phyloP scores from a whole-genome alignment of 192 early-diverging fungal genomes.

The Backusella luteola region DNA sequence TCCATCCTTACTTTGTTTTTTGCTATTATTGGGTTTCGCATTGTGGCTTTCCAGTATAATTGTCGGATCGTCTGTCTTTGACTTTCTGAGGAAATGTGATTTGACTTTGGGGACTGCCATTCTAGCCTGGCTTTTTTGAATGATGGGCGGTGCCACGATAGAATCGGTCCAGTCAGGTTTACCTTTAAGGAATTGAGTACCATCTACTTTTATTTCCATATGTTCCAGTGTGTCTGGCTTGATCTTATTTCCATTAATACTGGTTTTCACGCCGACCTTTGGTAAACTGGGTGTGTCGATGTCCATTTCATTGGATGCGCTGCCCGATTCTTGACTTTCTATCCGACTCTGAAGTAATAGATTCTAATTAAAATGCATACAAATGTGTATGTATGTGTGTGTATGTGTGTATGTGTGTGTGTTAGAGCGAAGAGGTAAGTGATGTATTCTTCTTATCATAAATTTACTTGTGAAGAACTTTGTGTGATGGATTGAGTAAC shows the following conservation, averaged over 20 bases:
- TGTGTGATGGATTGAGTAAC: not conserved
- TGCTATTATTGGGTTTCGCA: not conserved
- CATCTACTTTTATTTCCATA: not conserved
- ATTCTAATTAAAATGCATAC: not conserved
- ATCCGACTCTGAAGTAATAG: not conserved
- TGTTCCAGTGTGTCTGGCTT: conserved; percentile 29
- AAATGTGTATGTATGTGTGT: too few species aligned
- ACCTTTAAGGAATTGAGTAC: not conserved
- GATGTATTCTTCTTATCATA: not conserved
- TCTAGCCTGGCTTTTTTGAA: conserved; percentile 45
- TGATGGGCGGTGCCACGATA: conserved; percentile 37
- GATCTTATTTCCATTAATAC: conserved; percentile 49
- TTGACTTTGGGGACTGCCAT: conserved; percentile 45
- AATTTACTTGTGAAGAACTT: not conserved
- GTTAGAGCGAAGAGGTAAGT: too few species aligned
- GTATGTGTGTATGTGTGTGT: too few species aligned
- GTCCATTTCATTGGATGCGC: not conserved
- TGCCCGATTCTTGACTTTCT: not conserved
- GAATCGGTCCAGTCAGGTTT: conserved; percentile 33
- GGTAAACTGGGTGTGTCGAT: conserved; percentile 6
- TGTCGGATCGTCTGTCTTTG: not conserved
- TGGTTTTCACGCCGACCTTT: not conserved
- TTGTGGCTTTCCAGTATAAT: conserved; percentile 39
- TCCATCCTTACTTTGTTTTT: conserved; percentile 11
- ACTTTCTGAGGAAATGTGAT: conserved; percentile 34